Evolutionary conservation across 352 stramenopile species (phyloP).

Genomic region (Globisporangium solare): DNA sequence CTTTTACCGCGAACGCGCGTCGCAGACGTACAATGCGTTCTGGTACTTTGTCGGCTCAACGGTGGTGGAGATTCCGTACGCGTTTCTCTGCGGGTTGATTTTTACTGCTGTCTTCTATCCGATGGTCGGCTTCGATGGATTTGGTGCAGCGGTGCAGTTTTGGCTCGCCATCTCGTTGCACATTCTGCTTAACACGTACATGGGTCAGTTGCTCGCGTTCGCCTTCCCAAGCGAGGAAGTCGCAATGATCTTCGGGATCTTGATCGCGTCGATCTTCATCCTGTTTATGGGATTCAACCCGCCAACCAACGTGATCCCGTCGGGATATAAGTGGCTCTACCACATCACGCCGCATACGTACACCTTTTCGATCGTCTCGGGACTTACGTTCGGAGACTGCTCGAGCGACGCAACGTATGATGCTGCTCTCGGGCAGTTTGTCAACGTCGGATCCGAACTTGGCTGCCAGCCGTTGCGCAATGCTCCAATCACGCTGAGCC

Average conservation of each 20-base stretch:
- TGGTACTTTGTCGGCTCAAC: slow-evolving; percentile 69
- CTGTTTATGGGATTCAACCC: slow-evolving; percentile 22
- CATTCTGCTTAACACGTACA: slow-evolving; percentile 40
- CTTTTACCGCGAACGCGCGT: slow-evolving; percentile 48
- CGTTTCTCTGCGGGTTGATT: slow-evolving; percentile 18
- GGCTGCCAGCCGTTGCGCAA: no score
- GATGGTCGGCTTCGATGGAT: slow-evolving; percentile 28
- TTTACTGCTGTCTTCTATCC: slow-evolving; percentile 69
- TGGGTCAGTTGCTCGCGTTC: slow-evolving; percentile 38
- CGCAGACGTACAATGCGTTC: slow-evolving; percentile 77
- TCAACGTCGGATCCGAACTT: no score
- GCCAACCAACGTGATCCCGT: no score
- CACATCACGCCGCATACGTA: no score
- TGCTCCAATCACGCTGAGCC: no score
- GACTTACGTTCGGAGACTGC: no score
- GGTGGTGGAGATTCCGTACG: slow-evolving; percentile 64
- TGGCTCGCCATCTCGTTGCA: slow-evolving; percentile 51
- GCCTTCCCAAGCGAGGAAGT: slow-evolving; percentile 20
- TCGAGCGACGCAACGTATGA: no score
- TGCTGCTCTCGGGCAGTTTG: no score
- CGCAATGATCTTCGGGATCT: slow-evolving; percentile 16
- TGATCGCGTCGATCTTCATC: slow-evolving; percentile 25
- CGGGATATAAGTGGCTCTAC: no score
- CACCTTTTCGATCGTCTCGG: no score
- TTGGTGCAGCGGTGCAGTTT: slow-evolving; percentile 42